Evolutionary conservation across 257 asterid genomes (phyloP), one percentile per base, ranked within the genome.

Genomic region (Cynanchum wilfordii): DNA sequence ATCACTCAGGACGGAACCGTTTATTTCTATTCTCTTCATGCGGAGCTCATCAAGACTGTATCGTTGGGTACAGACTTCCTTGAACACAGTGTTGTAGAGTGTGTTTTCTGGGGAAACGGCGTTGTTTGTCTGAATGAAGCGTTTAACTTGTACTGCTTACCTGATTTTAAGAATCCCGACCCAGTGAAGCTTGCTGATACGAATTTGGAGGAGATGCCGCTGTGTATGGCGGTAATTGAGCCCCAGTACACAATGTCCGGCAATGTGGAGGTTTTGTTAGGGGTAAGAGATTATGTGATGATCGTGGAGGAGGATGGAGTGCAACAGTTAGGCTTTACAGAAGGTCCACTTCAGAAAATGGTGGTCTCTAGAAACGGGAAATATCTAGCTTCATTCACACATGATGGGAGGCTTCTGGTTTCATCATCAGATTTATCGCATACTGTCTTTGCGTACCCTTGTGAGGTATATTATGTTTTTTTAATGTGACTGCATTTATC

Each of bases 211-310:
- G 99, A 88, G 73, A 82, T 85, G 65, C 98, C 97, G 7, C 86
- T 83, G 76, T 94, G 97, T 89, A 85, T 90, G 89, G 88, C 97
- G 19, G 99, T 94, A 82, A 91, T 94, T 62, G 99, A 94, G 86
- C 99, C 98, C 0, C 96, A 89, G 75, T 87, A 86, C 77, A 91
- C 96, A 12, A 87, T 89, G 85, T 94, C 98, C 0, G 98, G 99
- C 11, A 96, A 94, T 74, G 98, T 94, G 86, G 99, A 94, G 88
- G 95, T 94, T 57, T 72, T 94, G 79, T 78, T 94, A 70, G 97
- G 85, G 20, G 97, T 91, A 47, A 89, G 83, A 63, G 98, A 94
- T 79, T 83, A 80, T 42, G 98, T 94, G 68, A 52, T 94, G 86
- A 76, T 90, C 59, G 93, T 91, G 42, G 99, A 92, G 70, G 98